Conservation (phyloP, 305 asterid genomes). For the Rubia tinctorum region DNA sequence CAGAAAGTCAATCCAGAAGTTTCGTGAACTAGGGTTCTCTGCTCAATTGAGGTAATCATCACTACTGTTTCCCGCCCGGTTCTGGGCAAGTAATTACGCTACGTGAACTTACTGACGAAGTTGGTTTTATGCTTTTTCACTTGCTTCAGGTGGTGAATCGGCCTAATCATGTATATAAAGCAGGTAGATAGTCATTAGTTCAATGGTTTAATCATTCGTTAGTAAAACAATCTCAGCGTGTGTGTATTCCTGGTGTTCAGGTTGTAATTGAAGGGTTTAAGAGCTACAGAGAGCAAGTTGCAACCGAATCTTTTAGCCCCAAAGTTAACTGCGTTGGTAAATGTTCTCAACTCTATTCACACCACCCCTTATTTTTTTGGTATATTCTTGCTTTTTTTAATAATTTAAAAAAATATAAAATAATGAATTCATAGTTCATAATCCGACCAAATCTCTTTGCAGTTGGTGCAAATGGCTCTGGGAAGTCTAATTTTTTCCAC, state of each 20-base stretch:
- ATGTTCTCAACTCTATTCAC: not conserved
- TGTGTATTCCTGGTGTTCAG: conserved; percentile 28
- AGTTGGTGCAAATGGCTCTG: conserved; percentile 99
- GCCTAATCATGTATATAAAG: conserved; percentile 65
- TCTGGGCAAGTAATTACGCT: not conserved
- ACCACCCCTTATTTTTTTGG: not conserved
- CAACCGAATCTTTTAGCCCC: conserved; percentile 86
- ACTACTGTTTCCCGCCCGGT: not conserved
- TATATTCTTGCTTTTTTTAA: conserved; percentile 6
- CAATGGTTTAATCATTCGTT: not conserved
- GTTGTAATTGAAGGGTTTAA: conserved; percentile 93
- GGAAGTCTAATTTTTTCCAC: conserved; percentile 96
- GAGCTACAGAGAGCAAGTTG: conserved; percentile 92
- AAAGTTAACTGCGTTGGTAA: conserved; percentile 98
- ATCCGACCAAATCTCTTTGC: conserved; percentile 21
- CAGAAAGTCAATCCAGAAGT: not conserved
- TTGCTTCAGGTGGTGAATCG: not conserved
- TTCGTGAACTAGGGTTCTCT: conserved; percentile 9
- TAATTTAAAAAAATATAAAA: no score
- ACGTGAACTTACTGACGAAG: not conserved
- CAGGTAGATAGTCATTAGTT: conserved; percentile 45
- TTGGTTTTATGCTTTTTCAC: not conserved
- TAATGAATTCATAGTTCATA: not conserved
- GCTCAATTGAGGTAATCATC: not conserved
- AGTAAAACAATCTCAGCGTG: not conserved